Conservation (phyloP, 805 yeast genomes). For the Teunomyces barrocoloradensis region DNA sequence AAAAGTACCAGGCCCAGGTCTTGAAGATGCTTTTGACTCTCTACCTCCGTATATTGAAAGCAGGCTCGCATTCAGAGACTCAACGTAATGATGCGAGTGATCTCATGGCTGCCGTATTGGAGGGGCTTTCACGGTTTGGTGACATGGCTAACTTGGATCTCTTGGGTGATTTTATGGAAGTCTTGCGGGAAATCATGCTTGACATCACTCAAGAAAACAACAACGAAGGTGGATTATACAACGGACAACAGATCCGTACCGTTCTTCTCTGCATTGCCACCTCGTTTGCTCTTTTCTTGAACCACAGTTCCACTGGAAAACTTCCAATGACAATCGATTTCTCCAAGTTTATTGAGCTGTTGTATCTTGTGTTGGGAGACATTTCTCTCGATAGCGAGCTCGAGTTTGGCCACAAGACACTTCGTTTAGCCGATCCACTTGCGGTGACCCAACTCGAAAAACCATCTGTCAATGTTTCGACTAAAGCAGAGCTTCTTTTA, state of each 20-base stretch:
- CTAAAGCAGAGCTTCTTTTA: slow-evolving; percentile 81
- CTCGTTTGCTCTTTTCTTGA: slow-evolving; percentile 80
- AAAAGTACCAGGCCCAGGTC: slow-evolving; percentile 78
- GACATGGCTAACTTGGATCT: slow-evolving; percentile 90
- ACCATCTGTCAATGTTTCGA: slow-evolving; percentile 81
- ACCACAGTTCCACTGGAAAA: slow-evolving; percentile 57
- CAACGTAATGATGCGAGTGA: slow-evolving; percentile 48
- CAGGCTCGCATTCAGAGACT: slow-evolving; percentile 25
- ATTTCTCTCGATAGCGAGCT: slow-evolving; percentile 77
- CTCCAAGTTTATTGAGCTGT: slow-evolving; percentile 70
- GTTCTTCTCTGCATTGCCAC: slow-evolving; percentile 81
- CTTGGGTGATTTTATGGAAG: slow-evolving; percentile 89
- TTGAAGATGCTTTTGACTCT: slow-evolving; percentile 68
- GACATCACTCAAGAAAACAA: slow-evolving; percentile 39
- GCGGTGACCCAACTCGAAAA: slow-evolving; percentile 39
- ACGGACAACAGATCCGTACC: slow-evolving; percentile 57
- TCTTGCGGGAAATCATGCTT: slow-evolving; percentile 73
- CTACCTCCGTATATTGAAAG: slow-evolving; percentile 73
- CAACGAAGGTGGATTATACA: slow-evolving; percentile 28
- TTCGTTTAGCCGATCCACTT: slow-evolving; percentile 79
- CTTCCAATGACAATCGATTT: slow-evolving; percentile 69
- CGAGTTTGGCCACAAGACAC: slow-evolving; percentile 78
- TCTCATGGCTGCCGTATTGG: slow-evolving; percentile 82
- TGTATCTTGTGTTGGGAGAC: slow-evolving; percentile 67
- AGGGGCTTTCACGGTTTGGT: slow-evolving; percentile 88